Evolutionary conservation across 257 asterid genomes (phyloP).

Genomic region (Gardenia jasminoides): DNA sequence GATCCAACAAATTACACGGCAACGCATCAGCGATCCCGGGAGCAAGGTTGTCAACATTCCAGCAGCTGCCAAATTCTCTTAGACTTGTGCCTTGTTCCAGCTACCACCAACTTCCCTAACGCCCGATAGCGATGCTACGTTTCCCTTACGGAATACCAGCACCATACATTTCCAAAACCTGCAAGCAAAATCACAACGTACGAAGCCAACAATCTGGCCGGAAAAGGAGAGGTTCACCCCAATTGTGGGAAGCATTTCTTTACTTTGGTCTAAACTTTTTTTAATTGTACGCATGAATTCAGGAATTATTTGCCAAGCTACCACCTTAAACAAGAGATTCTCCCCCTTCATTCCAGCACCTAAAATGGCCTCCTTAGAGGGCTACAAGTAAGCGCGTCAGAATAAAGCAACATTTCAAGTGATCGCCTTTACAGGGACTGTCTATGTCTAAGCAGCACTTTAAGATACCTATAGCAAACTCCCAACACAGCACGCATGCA

Average conservation of each 20-base stretch:
- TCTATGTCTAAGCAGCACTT: conserved; percentile 17
- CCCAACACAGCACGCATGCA: no score
- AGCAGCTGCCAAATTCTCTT: background rate
- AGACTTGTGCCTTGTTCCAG: background rate
- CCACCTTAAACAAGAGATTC: background rate
- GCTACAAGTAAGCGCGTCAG: conserved; percentile 3
- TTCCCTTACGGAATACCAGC: background rate
- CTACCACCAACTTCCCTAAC: background rate
- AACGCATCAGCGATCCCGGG: background rate
- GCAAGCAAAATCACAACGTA: background rate
- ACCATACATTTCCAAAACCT: background rate
- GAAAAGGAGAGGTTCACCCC: background rate
- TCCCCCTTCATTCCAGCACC: background rate
- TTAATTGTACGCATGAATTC: background rate
- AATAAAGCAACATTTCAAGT: conserved; percentile 13
- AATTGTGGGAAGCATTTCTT: background rate
- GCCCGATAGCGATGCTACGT: background rate
- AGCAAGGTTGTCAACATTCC: background rate
- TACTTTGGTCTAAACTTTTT: background rate
- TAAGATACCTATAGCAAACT: background rate
- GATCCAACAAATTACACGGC: background rate
- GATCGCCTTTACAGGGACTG: conserved; percentile 23
- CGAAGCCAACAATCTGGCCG: background rate
- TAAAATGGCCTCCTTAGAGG: conserved; percentile 20
- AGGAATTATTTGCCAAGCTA: background rate